Evolutionary conservation across 345 rosid genomes (phyloP).

Genomic region (Salix suchowensis): DNA sequence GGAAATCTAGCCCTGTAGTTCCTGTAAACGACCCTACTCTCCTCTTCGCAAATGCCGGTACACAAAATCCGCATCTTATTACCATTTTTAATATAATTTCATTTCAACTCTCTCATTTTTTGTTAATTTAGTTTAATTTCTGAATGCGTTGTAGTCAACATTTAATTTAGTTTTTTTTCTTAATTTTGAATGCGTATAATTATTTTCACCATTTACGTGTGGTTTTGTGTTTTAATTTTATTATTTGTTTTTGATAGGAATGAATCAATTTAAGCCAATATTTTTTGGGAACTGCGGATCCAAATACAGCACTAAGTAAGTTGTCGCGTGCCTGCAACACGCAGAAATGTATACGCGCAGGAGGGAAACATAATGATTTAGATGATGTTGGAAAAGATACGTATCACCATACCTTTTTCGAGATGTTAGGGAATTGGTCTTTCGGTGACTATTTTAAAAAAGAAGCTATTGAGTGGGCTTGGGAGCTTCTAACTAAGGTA

Average conservation of each 20-base stretch:
- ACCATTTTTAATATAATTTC: too few relatives aligned
- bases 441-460: constrained; percentile 95
- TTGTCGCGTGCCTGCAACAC: constrained; percentile 78
- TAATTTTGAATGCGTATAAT: neutral
- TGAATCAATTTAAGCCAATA: constrained; percentile 97
- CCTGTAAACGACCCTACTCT: constrained; percentile 91
- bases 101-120: neutral
- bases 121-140: neutral
- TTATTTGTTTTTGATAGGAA: constrained; percentile 39
- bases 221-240: neutral
- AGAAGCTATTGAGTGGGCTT: constrained; percentile 95
- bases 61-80: neutral
- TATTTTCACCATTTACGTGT: neutral
- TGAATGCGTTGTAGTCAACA: too few relatives aligned
- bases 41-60: constrained; percentile 93
- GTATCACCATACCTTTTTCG: constrained; percentile 98
- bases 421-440: constrained; percentile 99
- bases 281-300: constrained; percentile 84
- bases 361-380: constrained; percentile 95
- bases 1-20: constrained; percentile 94
- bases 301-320: constrained; percentile 69
- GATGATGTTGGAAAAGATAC: constrained; percentile 99
- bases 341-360: constrained; percentile 96
- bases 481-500: constrained; percentile 89
- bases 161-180: too few relatives aligned